Evolutionary conservation across 2,329 filamentous ascomycete species (phyloP).

Genomic region (Bipolaris sorokiniana): DNA sequence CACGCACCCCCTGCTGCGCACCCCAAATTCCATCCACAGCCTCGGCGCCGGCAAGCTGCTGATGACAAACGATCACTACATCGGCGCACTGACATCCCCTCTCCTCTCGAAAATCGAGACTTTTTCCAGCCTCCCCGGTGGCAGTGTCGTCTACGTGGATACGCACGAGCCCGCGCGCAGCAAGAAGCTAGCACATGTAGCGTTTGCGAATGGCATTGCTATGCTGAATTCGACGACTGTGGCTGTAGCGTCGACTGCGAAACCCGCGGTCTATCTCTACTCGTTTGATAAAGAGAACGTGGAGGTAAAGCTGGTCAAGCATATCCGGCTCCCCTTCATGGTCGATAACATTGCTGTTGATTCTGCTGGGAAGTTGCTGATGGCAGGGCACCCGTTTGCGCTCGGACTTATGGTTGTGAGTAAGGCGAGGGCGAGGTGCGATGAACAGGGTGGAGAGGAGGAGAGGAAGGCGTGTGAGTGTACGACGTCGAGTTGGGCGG

Average conservation of each 20-base stretch:
- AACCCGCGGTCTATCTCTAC: slow-evolving; percentile 47
- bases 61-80: slow-evolving; percentile 54
- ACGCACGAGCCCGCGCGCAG: slow-evolving; percentile 16
- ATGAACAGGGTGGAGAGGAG: slow-evolving; percentile 20
- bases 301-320: slow-evolving; percentile 17
- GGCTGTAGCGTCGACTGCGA: slow-evolving; percentile 49
- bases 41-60: slow-evolving; percentile 43
- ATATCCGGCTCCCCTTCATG: slow-evolving; percentile 37
- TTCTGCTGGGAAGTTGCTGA: slow-evolving; percentile 45
- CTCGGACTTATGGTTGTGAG: slow-evolving; percentile 36
- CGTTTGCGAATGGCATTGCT: slow-evolving; percentile 53
- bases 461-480: slow-evolving; percentile 34
- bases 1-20: slow-evolving; percentile 39
- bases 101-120: slow-evolving; percentile 49
- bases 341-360: slow-evolving; percentile 53
- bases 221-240: slow-evolving; percentile 46
- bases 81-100: slow-evolving; percentile 33
- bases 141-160: slow-evolving; percentile 48
- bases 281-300: slow-evolving; percentile 11
- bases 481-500: slow-evolving; percentile 46
- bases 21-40: slow-evolving; percentile 51
- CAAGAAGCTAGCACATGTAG: slow-evolving; percentile 39
- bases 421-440: slow-evolving; percentile 27
- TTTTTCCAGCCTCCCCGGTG: slow-evolving; percentile 46
- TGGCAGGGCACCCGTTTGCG: slow-evolving; percentile 52